Evolutionary conservation across 2,329 filamentous ascomycete genomes (phyloP), one percentile per base, ranked within the genome.

Genomic region (Grosmannia huntii): DNA sequence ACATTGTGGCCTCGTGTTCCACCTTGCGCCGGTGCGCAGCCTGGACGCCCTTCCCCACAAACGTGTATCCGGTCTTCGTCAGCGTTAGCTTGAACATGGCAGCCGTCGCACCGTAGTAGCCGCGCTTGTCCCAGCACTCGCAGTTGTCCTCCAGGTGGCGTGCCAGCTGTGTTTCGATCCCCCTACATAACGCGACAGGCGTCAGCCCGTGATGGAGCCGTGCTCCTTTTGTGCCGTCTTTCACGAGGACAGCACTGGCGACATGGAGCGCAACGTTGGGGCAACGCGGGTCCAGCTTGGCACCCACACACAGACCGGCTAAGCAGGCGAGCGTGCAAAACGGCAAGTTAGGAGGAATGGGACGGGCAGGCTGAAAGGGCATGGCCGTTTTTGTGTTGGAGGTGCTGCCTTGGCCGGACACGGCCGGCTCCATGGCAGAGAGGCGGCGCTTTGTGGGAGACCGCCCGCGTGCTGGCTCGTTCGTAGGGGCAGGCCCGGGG

Each of bases 71-170:
- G 55, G 53, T 57, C 5, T 52, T 57, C 12, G 51, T 41, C 9
- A 61, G 27, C 28, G 60, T 59, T 19, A 63, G 27, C 60, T 61
- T 61, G 52, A 63, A 60, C 49, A 61, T 41, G 25, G 21, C 49
- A 2, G 46, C 60, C 41, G 33, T 57, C 9, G 58, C 58, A 50
- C 60, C 60, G 3, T 31, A 52, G 12, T 33, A 44, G 31, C 57
- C 57, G 7, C 25, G 31, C 4, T 28, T 6, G n/a, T 50, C 50
- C 16, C 33, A 49, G 27, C 56, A 57, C 6, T 53, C 50, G 51
- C 56, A 57, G 27, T 48, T 36, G 7, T 53, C n/a, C 16, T 44
- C 51, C 36, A 53, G 19, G 27, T 53, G 31, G 38, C 36, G 36
- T 2, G 19, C 25, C 23, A 57, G 50, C 50, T 57, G 56, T 14